These are phyloP conservation scores for Talaromyces nanjingensis DNA, from an alignment of 495 filamentous ascomycete species.

Conservation along the genomic window DNA sequence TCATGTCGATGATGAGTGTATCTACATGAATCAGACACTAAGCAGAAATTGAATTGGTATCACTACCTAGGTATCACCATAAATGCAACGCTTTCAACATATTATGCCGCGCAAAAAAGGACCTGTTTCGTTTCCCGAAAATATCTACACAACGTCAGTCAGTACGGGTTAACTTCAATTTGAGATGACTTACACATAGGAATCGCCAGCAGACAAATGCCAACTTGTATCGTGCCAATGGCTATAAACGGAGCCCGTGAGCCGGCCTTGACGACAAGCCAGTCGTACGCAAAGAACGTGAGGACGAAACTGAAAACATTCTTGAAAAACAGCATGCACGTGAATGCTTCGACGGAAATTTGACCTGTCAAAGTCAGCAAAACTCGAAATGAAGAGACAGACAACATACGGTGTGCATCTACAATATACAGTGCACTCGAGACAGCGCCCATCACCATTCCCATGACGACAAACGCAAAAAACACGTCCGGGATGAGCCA, in stretches of 20 bases:
- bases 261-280: slow-evolving; percentile 53
- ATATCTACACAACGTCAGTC: slow-evolving; percentile 47
- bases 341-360: slow-evolving; percentile 86
- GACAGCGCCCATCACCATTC: slow-evolving; percentile 88
- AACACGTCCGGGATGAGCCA: slow-evolving; percentile 73
- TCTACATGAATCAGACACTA: not conserved
- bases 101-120: slow-evolving; percentile 64
- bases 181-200: slow-evolving; percentile 63
- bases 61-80: slow-evolving; percentile 14
- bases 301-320: slow-evolving; percentile 86
- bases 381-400: not conserved
- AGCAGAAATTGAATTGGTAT: not conserved
- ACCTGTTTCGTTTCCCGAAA: slow-evolving; percentile 70
- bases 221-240: slow-evolving; percentile 69
- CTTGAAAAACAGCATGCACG: slow-evolving; percentile 84
- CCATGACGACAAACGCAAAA: slow-evolving; percentile 69
- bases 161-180: not conserved
- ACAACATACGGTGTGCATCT: slow-evolving; percentile 75
- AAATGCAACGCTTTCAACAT: slow-evolving; percentile 51
- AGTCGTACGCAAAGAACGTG: slow-evolving; percentile 75
- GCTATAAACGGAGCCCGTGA: slow-evolving; percentile 60
- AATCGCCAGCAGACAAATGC: slow-evolving; percentile 62
- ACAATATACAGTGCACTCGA: slow-evolving; percentile 85
- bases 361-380: slow-evolving; percentile 43
- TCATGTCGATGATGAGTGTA: not conserved